These are phyloP conservation scores for Suillus paluster DNA, from an alignment of 768 basidiomycete genomes.

Conservation along the genomic window DNA sequence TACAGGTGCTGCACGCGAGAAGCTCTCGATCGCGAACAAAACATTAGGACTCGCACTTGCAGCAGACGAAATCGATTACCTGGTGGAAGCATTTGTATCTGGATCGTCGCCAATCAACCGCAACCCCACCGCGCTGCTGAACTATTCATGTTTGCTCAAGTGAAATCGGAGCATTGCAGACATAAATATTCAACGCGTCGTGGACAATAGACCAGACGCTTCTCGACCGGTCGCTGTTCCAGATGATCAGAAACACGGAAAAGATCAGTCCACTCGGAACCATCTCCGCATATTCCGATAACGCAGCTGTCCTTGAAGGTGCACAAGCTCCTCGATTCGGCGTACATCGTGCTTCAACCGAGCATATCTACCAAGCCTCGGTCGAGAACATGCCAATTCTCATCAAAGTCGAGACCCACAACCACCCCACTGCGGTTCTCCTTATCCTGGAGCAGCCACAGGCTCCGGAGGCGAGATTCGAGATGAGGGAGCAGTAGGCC, in stretches of 20 bases:
- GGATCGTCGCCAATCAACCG: conserved; percentile 68
- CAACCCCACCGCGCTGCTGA: conserved; percentile 96
- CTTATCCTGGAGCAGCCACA: conserved; percentile 97
- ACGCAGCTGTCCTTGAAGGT: conserved; percentile 93
- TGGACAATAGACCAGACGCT: conserved; percentile 85
- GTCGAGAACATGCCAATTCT: conserved; percentile 85
- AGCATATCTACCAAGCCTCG: conserved; percentile 56
- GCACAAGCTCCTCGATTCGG: conserved; percentile 71
- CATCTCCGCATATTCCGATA: conserved; percentile 97
- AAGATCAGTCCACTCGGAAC: conserved; percentile 74
- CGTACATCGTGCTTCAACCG: conserved; percentile 38
- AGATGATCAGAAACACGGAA: conserved; percentile 98
- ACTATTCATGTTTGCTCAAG: conserved; percentile 99
- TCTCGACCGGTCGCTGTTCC: conserved; percentile 79
- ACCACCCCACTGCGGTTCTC: conserved; percentile 99
- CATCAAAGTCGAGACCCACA: conserved; percentile 98
- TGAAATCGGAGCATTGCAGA: conserved; percentile 99
- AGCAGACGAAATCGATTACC: conserved; percentile 87
- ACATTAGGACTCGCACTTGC: conserved; percentile 90
- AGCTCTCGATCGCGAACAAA: conserved; percentile 77
- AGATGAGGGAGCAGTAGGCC: conserved; percentile 95
- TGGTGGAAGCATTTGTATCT: conserved; percentile 86
- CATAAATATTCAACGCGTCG: conserved; percentile 98
- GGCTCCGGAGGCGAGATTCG: conserved; percentile 98
- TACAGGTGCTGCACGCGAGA: conserved; percentile 54